phyloP scores from a whole-genome alignment of 441 rosid species.

The Syzygium syzygioides region DNA sequence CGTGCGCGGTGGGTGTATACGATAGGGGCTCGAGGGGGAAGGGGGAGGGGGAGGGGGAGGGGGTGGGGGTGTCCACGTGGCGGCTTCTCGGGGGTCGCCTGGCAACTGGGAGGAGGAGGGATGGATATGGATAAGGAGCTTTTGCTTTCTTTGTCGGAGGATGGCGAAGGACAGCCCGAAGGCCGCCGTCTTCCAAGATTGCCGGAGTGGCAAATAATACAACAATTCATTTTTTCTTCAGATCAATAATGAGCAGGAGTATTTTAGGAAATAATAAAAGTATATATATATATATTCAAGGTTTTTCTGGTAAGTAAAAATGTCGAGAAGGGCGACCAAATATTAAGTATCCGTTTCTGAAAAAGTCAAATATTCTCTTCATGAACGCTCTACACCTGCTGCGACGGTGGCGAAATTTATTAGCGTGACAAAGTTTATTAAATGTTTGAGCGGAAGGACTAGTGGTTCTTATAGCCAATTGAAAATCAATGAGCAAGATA shows the following conservation, averaged over 20 bases:
- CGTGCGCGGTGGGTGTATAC: neutral
- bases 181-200: neutral
- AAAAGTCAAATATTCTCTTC: too few relatives aligned
- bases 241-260: neutral
- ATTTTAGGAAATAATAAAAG: neutral
- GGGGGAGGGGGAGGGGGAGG: neutral
- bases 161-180: neutral
- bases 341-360: neutral
- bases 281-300: neutral
- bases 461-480: neutral
- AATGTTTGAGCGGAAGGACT: neutral
- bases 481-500: neutral
- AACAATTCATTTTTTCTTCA: neutral
- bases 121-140: neutral
- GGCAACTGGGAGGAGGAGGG: neutral
- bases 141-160: neutral
- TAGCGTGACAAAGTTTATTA: neutral
- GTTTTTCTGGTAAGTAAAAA: neutral
- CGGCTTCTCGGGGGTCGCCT: neutral
- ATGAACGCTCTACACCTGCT: too few relatives aligned
- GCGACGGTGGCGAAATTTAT: too few relatives aligned
- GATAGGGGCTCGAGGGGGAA: neutral
- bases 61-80: slow-evolving; percentile 20
- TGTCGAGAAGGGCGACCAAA: fast-evolving
- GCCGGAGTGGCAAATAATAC: neutral